Percentiles rank a stretch among this genome's conserved stretches.
Conservation (phyloP, 169 alveolate species). For the Plasmodium sp. region DNA sequence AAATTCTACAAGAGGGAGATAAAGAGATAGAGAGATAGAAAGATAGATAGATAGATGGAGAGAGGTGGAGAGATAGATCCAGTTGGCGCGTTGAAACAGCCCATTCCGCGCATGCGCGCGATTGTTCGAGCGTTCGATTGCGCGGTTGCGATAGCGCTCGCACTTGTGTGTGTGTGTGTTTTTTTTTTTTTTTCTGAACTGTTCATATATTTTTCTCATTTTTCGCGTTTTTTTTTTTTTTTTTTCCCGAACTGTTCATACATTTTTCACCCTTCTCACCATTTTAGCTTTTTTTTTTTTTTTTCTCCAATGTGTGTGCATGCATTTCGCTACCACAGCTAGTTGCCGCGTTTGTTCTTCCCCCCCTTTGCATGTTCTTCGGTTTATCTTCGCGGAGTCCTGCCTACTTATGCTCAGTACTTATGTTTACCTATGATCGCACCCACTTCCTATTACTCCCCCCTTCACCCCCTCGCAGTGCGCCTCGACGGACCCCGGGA, state of each 20-base stretch:
- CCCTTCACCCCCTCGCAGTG: conserved; percentile 78
- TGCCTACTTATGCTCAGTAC: background rate
- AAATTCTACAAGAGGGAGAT: background rate
- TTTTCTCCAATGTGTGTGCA: background rate
- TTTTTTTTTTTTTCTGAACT: background rate
- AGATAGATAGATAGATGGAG: no score
- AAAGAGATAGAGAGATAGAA: no score
- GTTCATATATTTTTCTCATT: background rate
- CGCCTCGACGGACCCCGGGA: conserved; percentile 96
- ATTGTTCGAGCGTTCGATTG: background rate
- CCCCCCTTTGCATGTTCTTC: conserved; percentile 7
- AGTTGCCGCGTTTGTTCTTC: background rate
- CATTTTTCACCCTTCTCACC: background rate
- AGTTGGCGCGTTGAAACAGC: background rate
- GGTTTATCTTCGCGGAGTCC: background rate
- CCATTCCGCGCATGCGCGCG: background rate
- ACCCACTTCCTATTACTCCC: background rate
- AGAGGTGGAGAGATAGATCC: background rate
- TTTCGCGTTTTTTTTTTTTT: no score
- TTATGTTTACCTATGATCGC: background rate
- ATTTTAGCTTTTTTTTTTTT: background rate
- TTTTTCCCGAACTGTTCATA: background rate
- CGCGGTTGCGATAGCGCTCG: background rate
- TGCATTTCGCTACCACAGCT: background rate
- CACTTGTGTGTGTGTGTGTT: background rate